Evolutionary conservation across 352 stramenopile genomes (phyloP), one percentile per base, ranked within the genome.

Genomic region (Globisporangium spinosum): DNA sequence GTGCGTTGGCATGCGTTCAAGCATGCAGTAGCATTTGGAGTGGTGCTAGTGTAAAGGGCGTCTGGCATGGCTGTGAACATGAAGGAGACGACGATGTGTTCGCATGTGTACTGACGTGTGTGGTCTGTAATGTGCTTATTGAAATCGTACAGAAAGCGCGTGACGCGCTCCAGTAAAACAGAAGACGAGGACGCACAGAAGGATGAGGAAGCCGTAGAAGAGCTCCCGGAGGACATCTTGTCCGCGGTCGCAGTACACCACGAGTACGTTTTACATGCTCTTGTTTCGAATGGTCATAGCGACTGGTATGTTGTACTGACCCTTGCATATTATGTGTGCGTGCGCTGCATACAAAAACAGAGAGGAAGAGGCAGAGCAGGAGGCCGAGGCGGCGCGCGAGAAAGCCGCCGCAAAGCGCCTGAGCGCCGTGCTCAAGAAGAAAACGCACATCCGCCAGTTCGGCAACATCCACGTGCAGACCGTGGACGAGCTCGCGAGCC

Each of bases 381-480:
- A 83, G 40, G 60, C 77, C 1, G 78, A 89, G 32, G 65, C 67
- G 3, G 69, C 35, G 10, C 72, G 67, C 23, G 51, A 76, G 67
- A 62, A 63, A 60, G 35, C 75, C 59, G 34, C 75, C 57, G 35
- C 68, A 53, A 72, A 74, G 68, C 63, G 68, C 25, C 64, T 65
- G 38, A 57, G 35, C 47, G 65, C 47, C 7, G 58, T 47, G 58
- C 58, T 74, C 5, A 73, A 78, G 64, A 80, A 79, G 73, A 88
- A 90, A 72, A 85, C 65, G 34, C 86, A 94, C 71, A 87, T 85
- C 66, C 79, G 83, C 38, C 76, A 91, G 64, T 94, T 94, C 53
- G 86, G 82, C 53, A 82, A 80, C 62, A 82, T 94, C 59, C 69
- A 90, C 32, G 84, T 93, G 70, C 82, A 90, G 74, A 93, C 84